Conservation (phyloP, 164 flowering plant genomes). For the Piper betle region DNA sequence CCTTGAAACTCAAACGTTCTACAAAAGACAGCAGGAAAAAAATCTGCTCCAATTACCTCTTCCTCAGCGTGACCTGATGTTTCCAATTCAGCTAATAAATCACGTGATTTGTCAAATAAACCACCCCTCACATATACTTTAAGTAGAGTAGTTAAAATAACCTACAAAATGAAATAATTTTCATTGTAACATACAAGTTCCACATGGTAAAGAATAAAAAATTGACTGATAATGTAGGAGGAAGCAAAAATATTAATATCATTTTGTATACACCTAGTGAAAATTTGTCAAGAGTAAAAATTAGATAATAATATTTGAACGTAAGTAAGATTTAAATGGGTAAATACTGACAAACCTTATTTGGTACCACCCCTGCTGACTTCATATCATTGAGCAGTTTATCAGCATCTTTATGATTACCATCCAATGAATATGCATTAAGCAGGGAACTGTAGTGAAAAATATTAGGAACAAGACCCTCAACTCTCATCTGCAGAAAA, state of each 20-base stretch:
- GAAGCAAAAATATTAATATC: background rate
- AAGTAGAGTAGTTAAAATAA: conserved; percentile 66
- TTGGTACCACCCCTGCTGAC: conserved; percentile 71
- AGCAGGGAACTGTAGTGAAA: conserved; percentile 88
- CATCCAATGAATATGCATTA: conserved; percentile 41
- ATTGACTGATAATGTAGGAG: background rate
- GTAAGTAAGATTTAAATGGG: background rate
- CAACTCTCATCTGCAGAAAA: conserved; percentile 60
- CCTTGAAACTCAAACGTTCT: background rate
- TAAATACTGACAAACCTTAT: conserved; percentile 64
- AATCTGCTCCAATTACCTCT: conserved; percentile 37
- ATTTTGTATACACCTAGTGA: background rate
- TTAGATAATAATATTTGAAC: no score
- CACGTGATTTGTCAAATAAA: conserved; percentile 68
- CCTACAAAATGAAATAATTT: conserved; percentile 32
- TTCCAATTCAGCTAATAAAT: conserved; percentile 51
- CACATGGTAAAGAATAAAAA: background rate
- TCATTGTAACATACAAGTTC: background rate
- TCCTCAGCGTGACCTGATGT: conserved; percentile 57
- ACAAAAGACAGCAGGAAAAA: background rate
- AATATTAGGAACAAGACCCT: conserved; percentile 62
- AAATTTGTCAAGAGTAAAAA: no score
- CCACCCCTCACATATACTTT: conserved; percentile 87
- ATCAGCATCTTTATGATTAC: no score
- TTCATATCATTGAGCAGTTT: conserved; percentile 66